Evolutionary conservation across 176 grass and related monocot species (phyloP).

Genomic region (Zoysia japonica): DNA sequence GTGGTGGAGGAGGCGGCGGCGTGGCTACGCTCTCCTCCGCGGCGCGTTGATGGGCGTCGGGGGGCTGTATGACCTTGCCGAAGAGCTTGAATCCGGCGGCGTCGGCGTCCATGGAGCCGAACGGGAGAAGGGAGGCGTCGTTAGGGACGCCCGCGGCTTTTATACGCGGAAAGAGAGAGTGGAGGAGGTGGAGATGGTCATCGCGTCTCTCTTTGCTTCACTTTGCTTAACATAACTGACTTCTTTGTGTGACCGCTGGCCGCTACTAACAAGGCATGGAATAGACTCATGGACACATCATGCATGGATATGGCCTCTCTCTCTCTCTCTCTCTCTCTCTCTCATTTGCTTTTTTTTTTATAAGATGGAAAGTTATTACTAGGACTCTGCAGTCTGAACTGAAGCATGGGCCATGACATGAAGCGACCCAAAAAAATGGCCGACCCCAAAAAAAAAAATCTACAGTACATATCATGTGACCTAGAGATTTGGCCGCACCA

Average conservation of each 20-base stretch:
- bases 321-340: background rate
- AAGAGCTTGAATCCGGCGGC: constrained; percentile 87
- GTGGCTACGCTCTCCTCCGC: constrained; percentile 18
- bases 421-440: too few relatives aligned
- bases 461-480: constrained; percentile 39
- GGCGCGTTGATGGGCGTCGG: constrained; percentile 16
- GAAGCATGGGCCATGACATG: constrained; percentile 26
- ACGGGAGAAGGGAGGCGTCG: background rate
- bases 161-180: constrained; percentile 17
- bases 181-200: constrained; percentile 22
- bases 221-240: constrained; percentile 44
- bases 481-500: constrained; percentile 29
- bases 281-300: constrained; percentile 9
- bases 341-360: background rate
- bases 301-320: constrained; percentile 1
- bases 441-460: too few relatives aligned
- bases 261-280: background rate
- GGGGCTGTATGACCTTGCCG: constrained; percentile 73
- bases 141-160: constrained; percentile 10
- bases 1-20: background rate
- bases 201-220: constrained; percentile 6
- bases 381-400: background rate
- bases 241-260: constrained; percentile 43
- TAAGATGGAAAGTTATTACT: background rate
- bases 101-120: constrained; percentile 3